Conservation (phyloP, 352 stramenopile genomes). For the Globisporangium okanoganense region DNA sequence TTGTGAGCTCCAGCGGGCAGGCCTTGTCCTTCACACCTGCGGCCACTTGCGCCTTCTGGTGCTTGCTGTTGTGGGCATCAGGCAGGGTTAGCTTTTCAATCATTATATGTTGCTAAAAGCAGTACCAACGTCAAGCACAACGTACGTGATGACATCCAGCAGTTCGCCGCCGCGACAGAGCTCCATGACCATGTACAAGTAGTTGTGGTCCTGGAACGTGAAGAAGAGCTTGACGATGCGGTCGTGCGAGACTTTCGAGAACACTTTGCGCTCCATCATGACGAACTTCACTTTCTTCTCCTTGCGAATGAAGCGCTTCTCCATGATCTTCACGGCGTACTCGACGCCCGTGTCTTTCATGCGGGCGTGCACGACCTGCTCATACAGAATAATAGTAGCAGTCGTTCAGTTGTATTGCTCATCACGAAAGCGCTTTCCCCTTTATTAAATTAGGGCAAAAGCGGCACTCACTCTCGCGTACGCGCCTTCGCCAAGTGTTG, state of each 20-base stretch:
- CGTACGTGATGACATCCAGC: slow-evolving; percentile 84
- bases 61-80: slow-evolving; percentile 35
- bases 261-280: slow-evolving; percentile 91
- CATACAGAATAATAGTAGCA: not conserved
- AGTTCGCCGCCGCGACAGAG: slow-evolving; percentile 82
- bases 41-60: slow-evolving; percentile 66
- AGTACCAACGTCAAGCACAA: slow-evolving; percentile 7
- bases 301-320: slow-evolving; percentile 89
- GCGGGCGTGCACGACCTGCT: slow-evolving; percentile 77
- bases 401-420: not conserved
- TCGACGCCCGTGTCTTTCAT: slow-evolving; percentile 86
- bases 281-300: slow-evolving; percentile 91
- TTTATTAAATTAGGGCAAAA: not conserved
- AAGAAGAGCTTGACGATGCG: slow-evolving; percentile 90
- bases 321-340: slow-evolving; percentile 92
- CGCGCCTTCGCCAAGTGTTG: slow-evolving; percentile 82
- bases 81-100: not conserved
- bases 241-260: slow-evolving; percentile 86
- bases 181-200: slow-evolving; percentile 91
- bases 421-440: not conserved
- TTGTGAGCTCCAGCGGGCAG: slow-evolving; percentile 80
- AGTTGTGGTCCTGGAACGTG: slow-evolving; percentile 88
- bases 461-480: slow-evolving; percentile 65
- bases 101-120: slow-evolving; percentile 1
- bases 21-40: slow-evolving; percentile 55